phyloP scores from a whole-genome alignment of 169 alveolate species.

The Plasmodium gonderi region DNA sequence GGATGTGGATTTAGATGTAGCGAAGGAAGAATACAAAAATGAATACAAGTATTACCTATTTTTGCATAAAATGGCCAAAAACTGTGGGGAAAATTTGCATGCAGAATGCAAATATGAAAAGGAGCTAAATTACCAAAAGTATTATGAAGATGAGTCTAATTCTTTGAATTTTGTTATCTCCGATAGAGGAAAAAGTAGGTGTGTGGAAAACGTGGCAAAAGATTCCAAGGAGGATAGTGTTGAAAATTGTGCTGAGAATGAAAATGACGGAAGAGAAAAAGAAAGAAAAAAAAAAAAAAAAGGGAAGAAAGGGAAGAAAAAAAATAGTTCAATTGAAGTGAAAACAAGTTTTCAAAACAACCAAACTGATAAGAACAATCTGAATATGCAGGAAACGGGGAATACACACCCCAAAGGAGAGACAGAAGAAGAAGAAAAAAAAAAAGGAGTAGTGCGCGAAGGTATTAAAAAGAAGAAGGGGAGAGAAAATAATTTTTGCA shows the following conservation, averaged over 20 bases:
- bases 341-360: background rate
- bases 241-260: background rate
- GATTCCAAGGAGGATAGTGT: conserved; percentile 24
- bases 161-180: conserved; percentile 68
- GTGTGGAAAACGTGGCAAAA: background rate
- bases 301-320: background rate
- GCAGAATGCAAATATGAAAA: conserved; percentile 62
- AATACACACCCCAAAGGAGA: too few species aligned
- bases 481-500: conserved; percentile 42
- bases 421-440: conserved; percentile 30
- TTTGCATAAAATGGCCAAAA: conserved; percentile 57
- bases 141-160: conserved; percentile 53
- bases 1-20: conserved; percentile 81
- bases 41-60: conserved; percentile 69
- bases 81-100: background rate
- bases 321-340: background rate
- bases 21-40: conserved; percentile 77
- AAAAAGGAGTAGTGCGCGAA: background rate
- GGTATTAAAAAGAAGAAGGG: background rate
- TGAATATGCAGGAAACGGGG: background rate
- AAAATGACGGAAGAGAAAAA: conserved; percentile 29
- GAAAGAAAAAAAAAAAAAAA: conserved; percentile 29
- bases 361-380: background rate
- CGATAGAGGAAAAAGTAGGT: conserved; percentile 14
- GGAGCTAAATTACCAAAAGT: conserved; percentile 50